Base-by-base conservation (phyloP, 192 early-diverging fungal genomes). In the Gigaspora rosea region DNA sequence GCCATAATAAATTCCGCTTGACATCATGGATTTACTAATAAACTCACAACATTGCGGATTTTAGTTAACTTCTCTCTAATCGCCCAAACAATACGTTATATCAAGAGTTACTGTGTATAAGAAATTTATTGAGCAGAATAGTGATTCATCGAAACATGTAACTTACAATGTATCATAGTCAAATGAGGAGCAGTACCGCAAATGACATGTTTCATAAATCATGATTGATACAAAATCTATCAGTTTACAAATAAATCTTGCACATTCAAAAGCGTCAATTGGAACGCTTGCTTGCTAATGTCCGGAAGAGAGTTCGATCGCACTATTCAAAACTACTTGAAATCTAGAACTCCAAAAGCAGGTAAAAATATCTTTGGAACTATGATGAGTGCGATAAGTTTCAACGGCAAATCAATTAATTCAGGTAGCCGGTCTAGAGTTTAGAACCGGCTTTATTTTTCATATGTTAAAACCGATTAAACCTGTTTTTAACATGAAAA, bases 251-350 rank as follows among this genome's bases (percentile, higher is more conserved):
- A 56, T 18, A 56, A 33, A 64, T 35, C 41, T 41, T 41, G 41
- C 41, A 41, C 41, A 41, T 41, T 2, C 41, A 36, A 64, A 33
- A 91, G 80, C 74, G 78, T 52, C 82, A 81, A 22, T 75, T 91
- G 71, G 87, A 90, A 76, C 81, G 88, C 61, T 80, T 93, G 54
- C 78, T 93, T 22, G 79, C 86, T 22, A 84, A 51, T 93, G 85
- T 71, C 92, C 91, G 10, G 90, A 92, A 75, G 92, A 93, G 47
- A 90, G 86, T 92, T 35, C 89, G 88, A 20, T 89, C 90, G 15
- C 85, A 90, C 57, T 90, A 4, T 92, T 89, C 79, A 87, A 90
- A 79, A 82, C 22, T 90, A 90, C 4, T 73, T 93, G 64, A 90
- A 90, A 57, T 91, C 91, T 0, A 86, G 92, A 69, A 92, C 88